Evolutionary conservation across 352 stramenopile species (phyloP).

Genomic region (Globisporangium carolinianum): DNA sequence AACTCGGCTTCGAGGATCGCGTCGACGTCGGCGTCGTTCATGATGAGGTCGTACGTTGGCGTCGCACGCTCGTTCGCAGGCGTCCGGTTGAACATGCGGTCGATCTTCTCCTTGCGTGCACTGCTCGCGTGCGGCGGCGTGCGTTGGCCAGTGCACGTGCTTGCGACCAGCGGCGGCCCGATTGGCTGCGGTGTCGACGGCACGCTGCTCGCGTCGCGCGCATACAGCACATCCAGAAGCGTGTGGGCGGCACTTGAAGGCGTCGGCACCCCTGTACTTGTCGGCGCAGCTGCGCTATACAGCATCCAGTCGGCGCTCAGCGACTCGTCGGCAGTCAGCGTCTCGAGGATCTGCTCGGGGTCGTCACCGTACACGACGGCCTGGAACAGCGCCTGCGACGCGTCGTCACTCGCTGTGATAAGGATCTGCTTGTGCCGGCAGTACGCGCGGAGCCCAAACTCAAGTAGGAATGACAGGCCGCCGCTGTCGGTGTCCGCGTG

Average conservation of each 20-base stretch:
- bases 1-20: constrained; percentile 24
- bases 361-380: constrained; percentile 25
- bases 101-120: constrained; percentile 13
- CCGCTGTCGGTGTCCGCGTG: constrained; percentile 3
- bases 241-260: background rate
- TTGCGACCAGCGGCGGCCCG: background rate
- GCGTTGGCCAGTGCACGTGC: background rate
- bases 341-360: constrained; percentile 36
- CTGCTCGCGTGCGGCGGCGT: constrained; percentile 6
- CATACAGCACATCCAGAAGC: constrained; percentile 19
- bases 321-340: constrained; percentile 27
- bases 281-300: constrained; percentile 10
- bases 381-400: constrained; percentile 31
- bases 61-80: constrained; percentile 7
- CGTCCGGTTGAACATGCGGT: constrained; percentile 16
- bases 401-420: constrained; percentile 18
- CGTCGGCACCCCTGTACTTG: constrained; percentile 1
- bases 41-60: constrained; percentile 20
- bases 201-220: constrained; percentile 1
- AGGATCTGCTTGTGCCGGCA: constrained; percentile 29
- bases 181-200: background rate
- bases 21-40: constrained; percentile 20
- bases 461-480: constrained; percentile 22
- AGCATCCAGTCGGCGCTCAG: constrained; percentile 39
- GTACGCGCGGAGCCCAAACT: constrained; percentile 36